These are phyloP conservation scores for Nigrospora osmanthi DNA, from an alignment of 2,329 filamentous ascomycete species.

Conservation along the genomic window DNA sequence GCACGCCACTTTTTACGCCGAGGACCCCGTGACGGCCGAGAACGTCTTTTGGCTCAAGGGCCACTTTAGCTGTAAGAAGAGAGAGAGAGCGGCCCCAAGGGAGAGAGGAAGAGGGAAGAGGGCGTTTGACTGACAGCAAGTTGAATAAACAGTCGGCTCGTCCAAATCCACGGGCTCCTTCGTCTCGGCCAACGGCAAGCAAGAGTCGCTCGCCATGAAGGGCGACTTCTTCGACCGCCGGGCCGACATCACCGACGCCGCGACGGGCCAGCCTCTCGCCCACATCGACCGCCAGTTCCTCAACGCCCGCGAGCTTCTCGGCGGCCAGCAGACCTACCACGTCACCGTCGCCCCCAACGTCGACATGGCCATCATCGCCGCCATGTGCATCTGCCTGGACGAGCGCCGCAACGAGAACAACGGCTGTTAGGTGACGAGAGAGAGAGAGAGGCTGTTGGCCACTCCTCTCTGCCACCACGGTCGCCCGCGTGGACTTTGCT, in stretches of 20 bases:
- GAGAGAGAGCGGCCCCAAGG: no score
- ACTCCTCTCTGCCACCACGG: no score
- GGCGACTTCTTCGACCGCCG: constrained; percentile 52
- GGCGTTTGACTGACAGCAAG: no score
- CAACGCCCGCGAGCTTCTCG: constrained; percentile 48
- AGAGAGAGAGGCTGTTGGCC: no score
- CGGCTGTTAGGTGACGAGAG: no score
- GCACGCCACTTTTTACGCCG: constrained; percentile 42
- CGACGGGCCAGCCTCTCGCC: constrained; percentile 43
- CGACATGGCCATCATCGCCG: constrained; percentile 57
- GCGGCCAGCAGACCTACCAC: constrained; percentile 57
- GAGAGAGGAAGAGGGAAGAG: no score
- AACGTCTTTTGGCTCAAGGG: constrained; percentile 46
- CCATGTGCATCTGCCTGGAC: constrained; percentile 61
- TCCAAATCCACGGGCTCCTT: constrained; percentile 52
- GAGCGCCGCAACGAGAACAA: constrained; percentile 49
- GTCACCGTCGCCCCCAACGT: constrained; percentile 56
- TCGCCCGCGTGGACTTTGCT: no score
- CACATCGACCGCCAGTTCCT: constrained; percentile 51
- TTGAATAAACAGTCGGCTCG: constrained; percentile 46
- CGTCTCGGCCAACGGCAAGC: constrained; percentile 34
- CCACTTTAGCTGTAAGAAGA: constrained; percentile 37
- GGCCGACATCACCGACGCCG: constrained; percentile 49
- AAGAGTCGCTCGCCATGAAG: constrained; percentile 45
- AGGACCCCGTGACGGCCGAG: constrained; percentile 34